These are phyloP conservation scores for Sugiyamaella chiloensis DNA, from an alignment of 805 yeast species.

Conservation along the genomic window DNA sequence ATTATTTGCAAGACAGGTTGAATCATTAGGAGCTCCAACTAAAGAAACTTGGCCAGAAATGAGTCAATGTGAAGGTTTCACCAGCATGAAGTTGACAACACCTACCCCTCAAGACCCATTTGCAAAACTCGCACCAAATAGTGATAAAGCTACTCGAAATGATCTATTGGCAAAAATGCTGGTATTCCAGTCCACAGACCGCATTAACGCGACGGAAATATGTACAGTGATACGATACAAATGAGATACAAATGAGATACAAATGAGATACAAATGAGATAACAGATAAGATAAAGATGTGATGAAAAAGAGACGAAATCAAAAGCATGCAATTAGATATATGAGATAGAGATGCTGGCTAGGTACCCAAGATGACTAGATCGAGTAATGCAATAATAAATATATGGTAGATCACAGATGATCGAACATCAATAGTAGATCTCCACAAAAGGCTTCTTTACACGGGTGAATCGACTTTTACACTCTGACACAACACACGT, in stretches of 20 bases:
- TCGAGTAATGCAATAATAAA: no score
- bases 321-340: no score
- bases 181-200: conserved; percentile 14
- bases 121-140: neutral
- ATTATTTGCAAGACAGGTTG: conserved; percentile 53
- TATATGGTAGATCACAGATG: no score
- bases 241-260: no score
- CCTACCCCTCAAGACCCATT: neutral
- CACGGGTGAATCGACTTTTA: conserved; percentile 10
- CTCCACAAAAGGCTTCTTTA: conserved; percentile 17
- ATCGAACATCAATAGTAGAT: conserved; percentile 19
- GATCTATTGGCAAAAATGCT: conserved; percentile 11
- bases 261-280: no score
- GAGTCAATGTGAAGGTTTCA: conserved; percentile 16
- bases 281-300: no score
- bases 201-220: conserved; percentile 10
- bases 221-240: no score
- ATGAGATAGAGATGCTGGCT: no score
- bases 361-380: no score
- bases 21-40: conserved; percentile 60
- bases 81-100: conserved; percentile 16
- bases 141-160: neutral
- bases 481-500: conserved; percentile 20
- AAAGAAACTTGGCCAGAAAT: conserved; percentile 25
- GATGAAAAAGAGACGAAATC: no score